Base-by-base conservation (phyloP, 208 protist species). In the Zelonia costaricensis region DNA sequence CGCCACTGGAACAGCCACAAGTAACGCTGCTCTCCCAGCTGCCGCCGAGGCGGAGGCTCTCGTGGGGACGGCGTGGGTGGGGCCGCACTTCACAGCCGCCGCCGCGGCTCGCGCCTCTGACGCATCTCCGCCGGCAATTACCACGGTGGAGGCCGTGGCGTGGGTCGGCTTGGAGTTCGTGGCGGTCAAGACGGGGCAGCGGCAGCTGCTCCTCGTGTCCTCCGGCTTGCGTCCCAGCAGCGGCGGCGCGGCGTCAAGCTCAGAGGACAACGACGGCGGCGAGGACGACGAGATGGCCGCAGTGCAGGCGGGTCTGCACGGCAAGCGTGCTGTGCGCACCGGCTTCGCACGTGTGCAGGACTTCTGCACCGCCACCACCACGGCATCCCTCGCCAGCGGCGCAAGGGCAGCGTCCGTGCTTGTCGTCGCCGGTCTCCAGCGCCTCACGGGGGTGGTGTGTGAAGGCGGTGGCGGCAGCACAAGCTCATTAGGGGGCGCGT, bases 151-250 rank as follows among this genome's bases (percentile, higher is more conserved):
- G 18, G 30, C 53, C 13, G 20, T 72, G 0, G 48, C 51, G 25
- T 72, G 65, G 65, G 57, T 72, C 0, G 57, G 65, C 2, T 13
- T 59, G 4, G 18, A 7, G 18, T 59, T 40, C 33, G 12, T 72
- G 13, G 65, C 58, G 12, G 20, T 72, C 5, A 72, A 72, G 35
- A 72, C 56, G 6, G 9, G 35, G n/a, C 40, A 58, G 36, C 48
- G 65, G 0, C 57, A 59, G 39, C 27, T 72, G 7, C 20, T 72
- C 22, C 65, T 72, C 15, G 40, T 72, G 31, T 39, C 25, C 13
- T 55, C 65, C 4, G 65, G 65, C 8, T 42, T 72, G 16, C n/a
- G n/a, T n/a, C n/a, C n/a, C 36, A 42, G 30, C 0, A 25, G 27
- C n/a, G 4, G 31, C 27, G 18, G 25, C 3, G 51, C 22, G 28